Evolutionary conservation across 352 stramenopile species (phyloP), one percentile per base, ranked within the genome.

Genomic region (Phytophthora fragariae): DNA sequence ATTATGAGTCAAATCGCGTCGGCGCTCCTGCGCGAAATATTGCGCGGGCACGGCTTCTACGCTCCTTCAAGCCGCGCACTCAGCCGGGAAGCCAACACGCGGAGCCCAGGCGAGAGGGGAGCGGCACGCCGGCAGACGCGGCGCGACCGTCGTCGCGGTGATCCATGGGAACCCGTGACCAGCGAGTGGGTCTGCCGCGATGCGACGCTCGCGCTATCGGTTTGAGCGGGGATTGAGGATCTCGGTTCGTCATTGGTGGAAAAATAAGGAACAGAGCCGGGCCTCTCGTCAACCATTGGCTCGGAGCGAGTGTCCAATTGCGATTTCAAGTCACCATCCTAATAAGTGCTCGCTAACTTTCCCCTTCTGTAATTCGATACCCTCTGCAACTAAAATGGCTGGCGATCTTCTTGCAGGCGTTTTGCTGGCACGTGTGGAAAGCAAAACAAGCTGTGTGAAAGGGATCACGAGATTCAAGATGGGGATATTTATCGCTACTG

Each of bases 11-110:
- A 75, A 75, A 75, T 75, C 62, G 37, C 37, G 21, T 2, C 7
- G 5, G 0, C 47, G 70, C 66, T 75, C 62, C 56, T 75, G 62
- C 68, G 41, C 56, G 62, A 75, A 75, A 72, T 68, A 68, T 75
- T 68, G 62, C 66, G 53, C 44, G 35, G 39, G 35, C 35, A 55
- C 44, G 35, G 53, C 60, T 35, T 70, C 53, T 74, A 70, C 67
- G 37, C 61, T 17, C 37, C 60, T 58, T 66, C 47, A 41, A 24
- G 31, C 14, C 19, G 29, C 47, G 47, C 47, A 7, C n/a, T 31
- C 47, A 41, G 9, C n/a, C n/a, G 47, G n/a, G 47, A 54, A 54
- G 41, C 17, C 39, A 17, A 17, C 35, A 12, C 35, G 8, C 35
- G 8, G 11, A n/a, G 39, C 14, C 41, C 41, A 8, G 12, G 2